Evolutionary conservation across 768 basidiomycete genomes (phyloP).

Genomic region (Xerocomellus amylosporus): DNA sequence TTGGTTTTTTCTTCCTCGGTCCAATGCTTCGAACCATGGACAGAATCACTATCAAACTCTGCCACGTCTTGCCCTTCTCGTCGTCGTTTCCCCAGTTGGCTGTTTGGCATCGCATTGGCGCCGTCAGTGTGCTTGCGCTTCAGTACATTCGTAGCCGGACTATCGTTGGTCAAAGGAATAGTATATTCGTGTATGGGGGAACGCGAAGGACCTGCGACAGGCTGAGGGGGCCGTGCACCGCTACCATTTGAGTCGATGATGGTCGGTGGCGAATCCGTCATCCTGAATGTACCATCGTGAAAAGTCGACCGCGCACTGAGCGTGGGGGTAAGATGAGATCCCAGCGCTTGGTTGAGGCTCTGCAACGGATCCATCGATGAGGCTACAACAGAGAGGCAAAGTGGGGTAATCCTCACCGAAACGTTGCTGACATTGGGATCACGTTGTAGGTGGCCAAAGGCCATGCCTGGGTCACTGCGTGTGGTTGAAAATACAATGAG

Average conservation of each 20-base stretch:
- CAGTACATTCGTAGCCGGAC: conserved; percentile 17
- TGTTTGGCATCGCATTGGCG: conserved; percentile 14
- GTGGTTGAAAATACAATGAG: conserved; percentile 17
- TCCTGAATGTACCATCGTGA: conserved; percentile 29
- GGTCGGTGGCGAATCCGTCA: conserved; percentile 33
- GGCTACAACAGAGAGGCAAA: conserved; percentile 15
- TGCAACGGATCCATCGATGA: conserved; percentile 30
- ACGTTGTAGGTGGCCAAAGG: conserved; percentile 59
- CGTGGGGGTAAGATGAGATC: conserved; percentile 45
- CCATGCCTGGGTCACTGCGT: conserved; percentile 56
- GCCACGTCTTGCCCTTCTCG: conserved; percentile 28
- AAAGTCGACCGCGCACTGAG: conserved; percentile 33
- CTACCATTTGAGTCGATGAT: conserved; percentile 29
- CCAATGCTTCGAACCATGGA: conserved; percentile 78
- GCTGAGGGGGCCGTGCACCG: conserved; percentile 25
- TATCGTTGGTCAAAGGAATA: conserved; percentile 29
- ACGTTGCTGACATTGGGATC: conserved; percentile 56
- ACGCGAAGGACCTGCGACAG: conserved; percentile 28
- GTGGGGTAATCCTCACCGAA: conserved; percentile 46
- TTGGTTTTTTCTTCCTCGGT: conserved; percentile 80
- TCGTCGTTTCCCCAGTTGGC: conserved; percentile 30
- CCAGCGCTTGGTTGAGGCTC: conserved; percentile 62
- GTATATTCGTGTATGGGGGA: conserved; percentile 35
- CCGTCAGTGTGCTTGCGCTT: conserved; percentile 51
- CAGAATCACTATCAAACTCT: conserved; percentile 35